Evolutionary conservation across 1,284 basidiomycete genomes (phyloP), one percentile per base, ranked within the genome.

Genomic region (Moniliophthora roreri): DNA sequence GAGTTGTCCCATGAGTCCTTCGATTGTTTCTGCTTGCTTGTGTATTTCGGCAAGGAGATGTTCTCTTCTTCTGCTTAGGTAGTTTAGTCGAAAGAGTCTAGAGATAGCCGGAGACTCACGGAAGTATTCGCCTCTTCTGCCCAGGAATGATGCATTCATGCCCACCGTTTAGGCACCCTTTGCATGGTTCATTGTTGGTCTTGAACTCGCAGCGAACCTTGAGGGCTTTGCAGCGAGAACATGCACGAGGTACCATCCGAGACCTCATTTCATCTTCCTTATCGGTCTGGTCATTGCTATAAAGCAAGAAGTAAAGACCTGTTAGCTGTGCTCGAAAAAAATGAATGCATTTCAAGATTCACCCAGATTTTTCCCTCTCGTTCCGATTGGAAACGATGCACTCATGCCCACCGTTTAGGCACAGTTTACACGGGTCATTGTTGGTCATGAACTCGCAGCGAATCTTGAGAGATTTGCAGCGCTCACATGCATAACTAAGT

Each of bases 141-240:
- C 85, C 85, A 26, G 87, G 88, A 46, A 87, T 87, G 40, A 83
- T 70, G 60, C 89, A 91, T 51, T 87, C 85, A 55, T 87, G 80
- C 6, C 79, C 78, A 5, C 81, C 84, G 56, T 79, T 79, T 52
- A 79, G 66, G 62, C 87, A 90, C 11, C 88, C 81, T 61, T 80
- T 86, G 66, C 88, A 90, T 1, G 80, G 79, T 58, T 89, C 86
- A 10, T 74, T 78, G 46, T 86, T 84, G 9, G 76, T 78, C 63
- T 72, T 79, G 65, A 87, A 85, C 66, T 89, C 86, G 65, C 87
- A 90, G 60, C 78, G 81, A 54, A 89, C 87, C 73, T 91, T 91
- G 55, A 91, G 67, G 51, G 74, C 79, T 66, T 87, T 90, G 71
- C 87, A 91, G n/a, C 87, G 78, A 45, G 74, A 76, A 60, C 85